A percentile compares a stretch with the other conserved stretches of the same genome.
Conservation (phyloP, 1,284 basidiomycete species). For the Afroboletus lepidellus region DNA sequence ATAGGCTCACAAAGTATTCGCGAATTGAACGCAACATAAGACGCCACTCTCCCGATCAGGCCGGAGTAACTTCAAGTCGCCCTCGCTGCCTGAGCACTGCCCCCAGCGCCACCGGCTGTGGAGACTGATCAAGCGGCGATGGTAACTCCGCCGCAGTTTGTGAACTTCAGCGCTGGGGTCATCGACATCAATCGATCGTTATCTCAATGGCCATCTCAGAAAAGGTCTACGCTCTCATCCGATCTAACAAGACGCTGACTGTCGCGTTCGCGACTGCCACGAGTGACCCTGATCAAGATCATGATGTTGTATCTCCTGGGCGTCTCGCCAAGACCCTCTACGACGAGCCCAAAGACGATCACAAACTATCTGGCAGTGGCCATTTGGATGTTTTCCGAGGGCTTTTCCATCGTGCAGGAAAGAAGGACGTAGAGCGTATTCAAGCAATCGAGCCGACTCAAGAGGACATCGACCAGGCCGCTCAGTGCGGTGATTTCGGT, state of each 20-base stretch:
- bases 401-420: conserved; percentile 21
- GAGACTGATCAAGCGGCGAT: too few relatives aligned
- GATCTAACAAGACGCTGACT: conserved; percentile 29
- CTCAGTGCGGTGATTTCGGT: conserved; percentile 43
- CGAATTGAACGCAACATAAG: too few relatives aligned
- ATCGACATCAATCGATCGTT: background rate
- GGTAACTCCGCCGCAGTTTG: too few relatives aligned
- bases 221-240: conserved; percentile 22
- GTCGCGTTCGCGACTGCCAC: conserved; percentile 26
- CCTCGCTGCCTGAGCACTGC: too few relatives aligned
- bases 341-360: conserved; percentile 15
- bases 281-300: conserved; percentile 8
- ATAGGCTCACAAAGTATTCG: too few relatives aligned
- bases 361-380: conserved; percentile 4
- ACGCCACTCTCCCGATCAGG: too few relatives aligned
- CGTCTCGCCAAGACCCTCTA: conserved; percentile 27
- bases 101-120: too few relatives aligned
- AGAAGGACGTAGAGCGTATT: conserved; percentile 21
- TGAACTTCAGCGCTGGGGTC: too few relatives aligned
- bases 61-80: too few relatives aligned
- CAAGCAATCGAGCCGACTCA: conserved; percentile 29
- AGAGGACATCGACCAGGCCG: conserved; percentile 41
- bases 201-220: conserved; percentile 29
- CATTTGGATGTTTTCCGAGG: conserved; percentile 22
- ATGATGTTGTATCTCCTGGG: conserved; percentile 27